phyloP scores from a whole-genome alignment of 139 green algal species.

The Yamagishiella unicocca region DNA sequence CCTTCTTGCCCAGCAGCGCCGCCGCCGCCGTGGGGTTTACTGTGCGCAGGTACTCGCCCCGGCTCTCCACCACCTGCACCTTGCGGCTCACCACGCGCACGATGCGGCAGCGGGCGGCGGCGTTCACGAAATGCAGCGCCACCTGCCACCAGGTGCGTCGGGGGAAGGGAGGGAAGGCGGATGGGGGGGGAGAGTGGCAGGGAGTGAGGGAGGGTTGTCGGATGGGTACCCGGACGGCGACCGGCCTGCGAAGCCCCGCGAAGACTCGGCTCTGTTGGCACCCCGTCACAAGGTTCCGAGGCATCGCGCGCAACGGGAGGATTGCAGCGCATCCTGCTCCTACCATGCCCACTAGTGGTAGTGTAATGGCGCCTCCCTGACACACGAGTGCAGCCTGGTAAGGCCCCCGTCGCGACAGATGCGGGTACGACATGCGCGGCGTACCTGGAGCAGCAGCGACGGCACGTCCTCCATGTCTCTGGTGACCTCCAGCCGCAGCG shows the following conservation, averaged over 20 bases:
- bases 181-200: not conserved
- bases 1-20: conserved; percentile 41
- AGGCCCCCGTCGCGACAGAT: too few species aligned
- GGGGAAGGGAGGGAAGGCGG: not conserved
- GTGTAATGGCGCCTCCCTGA: too few species aligned
- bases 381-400: too few species aligned
- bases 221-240: too few species aligned
- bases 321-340: too few species aligned
- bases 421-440: too few species aligned
- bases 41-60: conserved; percentile 29
- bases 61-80: conserved; percentile 38
- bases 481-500: conserved; percentile 37
- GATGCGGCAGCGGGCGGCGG: not conserved
- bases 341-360: too few species aligned
- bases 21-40: conserved; percentile 42
- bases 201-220: too few species aligned
- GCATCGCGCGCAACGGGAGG: too few species aligned
- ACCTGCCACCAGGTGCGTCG: conserved; percentile 4
- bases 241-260: too few species aligned
- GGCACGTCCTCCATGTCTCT: conserved; percentile 17
- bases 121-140: conserved; percentile 26
- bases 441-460: conserved; percentile 27
- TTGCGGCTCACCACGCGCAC: conserved; percentile 28
- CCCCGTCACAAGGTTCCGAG: too few species aligned
- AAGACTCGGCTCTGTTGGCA: too few species aligned